Base-by-base conservation (phyloP, 2,329 filamentous ascomycete species). In the Lecanosticta acicola region DNA sequence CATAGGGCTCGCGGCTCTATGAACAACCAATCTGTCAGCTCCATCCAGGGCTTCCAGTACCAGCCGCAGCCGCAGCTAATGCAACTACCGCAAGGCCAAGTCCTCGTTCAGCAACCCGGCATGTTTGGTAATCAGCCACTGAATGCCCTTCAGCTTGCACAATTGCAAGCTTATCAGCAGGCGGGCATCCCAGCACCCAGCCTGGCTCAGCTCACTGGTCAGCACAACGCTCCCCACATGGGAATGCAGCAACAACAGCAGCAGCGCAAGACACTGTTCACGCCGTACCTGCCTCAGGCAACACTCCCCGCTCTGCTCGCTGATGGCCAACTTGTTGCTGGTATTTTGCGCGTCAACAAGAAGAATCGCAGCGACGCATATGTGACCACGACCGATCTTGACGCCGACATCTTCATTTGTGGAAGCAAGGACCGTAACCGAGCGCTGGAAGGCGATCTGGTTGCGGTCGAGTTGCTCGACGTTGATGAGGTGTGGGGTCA, bases 281-380 rank as follows among this genome's bases (percentile, higher is more conserved):
- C 93, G 59, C 93, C 93, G 53, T 98, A 98, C 63, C 79, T 98
- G 41, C 91, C 93, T 13, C 93, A 98, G 67, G 91, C 91, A 4
- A 94, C 85, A 48, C 77, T 98, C 16, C 93, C 93, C 48, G 91
- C 90, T 41, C 79, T 98, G 32, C 80, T 97, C 47, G 84, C 81
- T 50, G 88, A 96, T 62, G 93, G 93, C 14, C 89, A 95, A 68
- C 83, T 98, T 47, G 93, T 98, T 44, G 91, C 91, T 51, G 93
- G 93, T 72, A 89, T 96, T 58, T 84, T 98, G 42, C 87, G 93
- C 50, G 93, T 98, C 56, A 98, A 98, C 80, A 98, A 97, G 77
- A 98, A 98, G 78, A 98, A 98, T 71, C 85, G 93, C 54, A 97
- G 91, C 60, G 93, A 98, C 69, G 93, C 93, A 20, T 98, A 98